Conservation (phyloP, 208 protist genomes). For the Leishmania aethiopica region DNA sequence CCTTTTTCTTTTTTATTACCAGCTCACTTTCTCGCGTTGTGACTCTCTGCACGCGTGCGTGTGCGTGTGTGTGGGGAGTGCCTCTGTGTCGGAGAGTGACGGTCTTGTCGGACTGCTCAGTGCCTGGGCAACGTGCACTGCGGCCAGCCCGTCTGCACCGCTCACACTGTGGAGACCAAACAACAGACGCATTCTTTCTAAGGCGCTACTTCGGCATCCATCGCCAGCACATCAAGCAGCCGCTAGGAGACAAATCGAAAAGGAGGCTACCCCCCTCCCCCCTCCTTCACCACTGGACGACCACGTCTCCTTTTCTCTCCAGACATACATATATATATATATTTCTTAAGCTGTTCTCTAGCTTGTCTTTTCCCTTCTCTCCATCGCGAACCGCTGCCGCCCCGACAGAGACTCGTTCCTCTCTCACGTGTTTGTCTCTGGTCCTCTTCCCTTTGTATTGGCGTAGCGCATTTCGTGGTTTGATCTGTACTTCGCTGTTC, state of each 20-base stretch:
- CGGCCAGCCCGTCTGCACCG: neutral
- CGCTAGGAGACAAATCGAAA: neutral
- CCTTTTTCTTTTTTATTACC: neutral
- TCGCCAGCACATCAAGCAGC: neutral
- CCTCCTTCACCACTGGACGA: neutral
- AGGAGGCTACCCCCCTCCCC: neutral
- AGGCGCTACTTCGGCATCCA: neutral
- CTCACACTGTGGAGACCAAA: neutral
- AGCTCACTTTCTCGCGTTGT: slow-evolving; percentile 4
- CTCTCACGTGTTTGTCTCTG: slow-evolving; percentile 2
- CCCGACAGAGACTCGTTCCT: neutral
- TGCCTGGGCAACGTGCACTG: neutral
- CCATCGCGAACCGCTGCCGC: neutral
- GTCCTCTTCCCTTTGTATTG: slow-evolving; percentile 7
- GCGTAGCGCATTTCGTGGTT: neutral
- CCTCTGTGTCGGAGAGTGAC: neutral
- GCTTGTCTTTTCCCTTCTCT: neutral
- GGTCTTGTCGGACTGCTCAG: neutral
- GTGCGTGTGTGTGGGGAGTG: neutral
- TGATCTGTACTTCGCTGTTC: neutral
- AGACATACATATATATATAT: neutral
- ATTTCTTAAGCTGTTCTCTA: neutral
- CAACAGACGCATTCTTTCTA: neutral
- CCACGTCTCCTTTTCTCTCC: neutral
- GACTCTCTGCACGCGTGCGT: neutral